A percentile compares a stretch with the other conserved stretches of the same genome.
phyloP scores from a whole-genome alignment of 106 monocot genomes.

The Dioscorea alata region DNA sequence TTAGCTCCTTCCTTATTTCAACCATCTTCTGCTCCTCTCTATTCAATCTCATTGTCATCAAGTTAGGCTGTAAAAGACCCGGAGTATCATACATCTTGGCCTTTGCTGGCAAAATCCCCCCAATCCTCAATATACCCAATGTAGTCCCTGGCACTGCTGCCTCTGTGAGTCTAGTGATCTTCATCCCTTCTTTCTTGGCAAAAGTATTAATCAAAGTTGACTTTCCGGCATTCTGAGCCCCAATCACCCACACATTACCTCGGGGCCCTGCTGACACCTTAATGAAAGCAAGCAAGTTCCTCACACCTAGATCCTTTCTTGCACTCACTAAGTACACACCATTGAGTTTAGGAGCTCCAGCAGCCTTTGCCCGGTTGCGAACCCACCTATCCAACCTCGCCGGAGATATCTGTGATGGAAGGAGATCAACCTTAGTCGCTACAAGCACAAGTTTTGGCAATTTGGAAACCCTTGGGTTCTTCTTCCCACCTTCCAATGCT shows the following conservation, averaged over 20 bases:
- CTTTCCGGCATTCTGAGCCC: conserved; percentile 98
- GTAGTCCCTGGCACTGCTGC: conserved; percentile 95
- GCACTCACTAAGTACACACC: conserved; percentile 81
- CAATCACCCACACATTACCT: conserved; percentile 95
- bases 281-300: conserved; percentile 76
- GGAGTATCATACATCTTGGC: conserved; percentile 99
- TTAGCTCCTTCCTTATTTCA: conserved; percentile 88
- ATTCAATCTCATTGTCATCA: conserved; percentile 76
- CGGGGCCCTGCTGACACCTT: conserved; percentile 81
- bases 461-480: conserved; percentile 28
- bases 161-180: conserved; percentile 69
- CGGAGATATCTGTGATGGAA: conserved; percentile 83
- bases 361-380: conserved; percentile 66
- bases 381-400: conserved; percentile 90
- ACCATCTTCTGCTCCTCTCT: conserved; percentile 97
- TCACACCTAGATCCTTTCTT: conserved; percentile 74
- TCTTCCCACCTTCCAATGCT: conserved; percentile 52
- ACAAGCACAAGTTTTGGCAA: conserved; percentile 80
- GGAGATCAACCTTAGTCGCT: conserved; percentile 83
- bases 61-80: conserved; percentile 83
- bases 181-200: conserved; percentile 72
- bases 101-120: conserved; percentile 81
- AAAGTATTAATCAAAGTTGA: conserved; percentile 91
- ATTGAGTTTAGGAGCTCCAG: conserved; percentile 76
- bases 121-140: conserved; percentile 76